Percentiles rank a stretch among this genome's conserved stretches.
These are phyloP conservation scores for Penicillium coprophilum DNA, from an alignment of 495 filamentous ascomycete genomes.

Conservation along the genomic window DNA sequence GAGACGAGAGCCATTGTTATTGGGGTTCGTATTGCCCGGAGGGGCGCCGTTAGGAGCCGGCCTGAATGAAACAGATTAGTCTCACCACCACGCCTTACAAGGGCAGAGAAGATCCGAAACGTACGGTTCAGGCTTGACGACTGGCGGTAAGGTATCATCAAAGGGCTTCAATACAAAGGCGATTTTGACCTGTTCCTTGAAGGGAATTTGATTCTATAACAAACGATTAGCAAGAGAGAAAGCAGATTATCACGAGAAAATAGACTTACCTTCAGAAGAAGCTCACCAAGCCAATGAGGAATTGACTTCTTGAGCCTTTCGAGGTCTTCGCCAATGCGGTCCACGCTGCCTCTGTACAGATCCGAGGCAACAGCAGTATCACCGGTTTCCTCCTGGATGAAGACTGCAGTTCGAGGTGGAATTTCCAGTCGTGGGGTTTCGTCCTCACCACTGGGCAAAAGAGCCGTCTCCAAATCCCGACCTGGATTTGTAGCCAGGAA, in stretches of 20 bases:
- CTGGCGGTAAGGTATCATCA: slow-evolving; percentile 69
- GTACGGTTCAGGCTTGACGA: slow-evolving; percentile 61
- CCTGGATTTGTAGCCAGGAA: slow-evolving; percentile 56
- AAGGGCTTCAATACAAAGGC: slow-evolving; percentile 88
- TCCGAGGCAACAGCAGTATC: slow-evolving; percentile 88
- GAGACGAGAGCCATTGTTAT: slow-evolving; percentile 70
- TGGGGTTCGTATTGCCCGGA: slow-evolving; percentile 15
- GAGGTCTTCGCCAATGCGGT: slow-evolving; percentile 69
- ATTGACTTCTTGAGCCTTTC: slow-evolving; percentile 80
- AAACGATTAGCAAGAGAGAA: slow-evolving; percentile 8
- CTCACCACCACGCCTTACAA: slow-evolving; percentile 2
- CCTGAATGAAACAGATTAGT: slow-evolving; percentile 13
- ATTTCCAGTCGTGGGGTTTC: slow-evolving; percentile 85
- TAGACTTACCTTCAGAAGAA: slow-evolving; percentile 67
- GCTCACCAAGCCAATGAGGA: slow-evolving; percentile 88
- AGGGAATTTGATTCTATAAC: slow-evolving; percentile 69
- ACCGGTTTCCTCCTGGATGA: slow-evolving; percentile 90
- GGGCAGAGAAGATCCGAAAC: slow-evolving; percentile 6
- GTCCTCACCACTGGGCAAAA: slow-evolving; percentile 73
- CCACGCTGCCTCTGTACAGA: slow-evolving; percentile 85
- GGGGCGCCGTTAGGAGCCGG: slow-evolving; percentile 25
- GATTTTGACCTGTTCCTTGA: slow-evolving; percentile 92
- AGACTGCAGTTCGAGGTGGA: slow-evolving; percentile 75
- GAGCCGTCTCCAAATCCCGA: slow-evolving; percentile 56
- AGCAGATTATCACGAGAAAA: neutral